Base-by-base conservation (phyloP, 441 rosid species). In the Melastoma candidum region DNA sequence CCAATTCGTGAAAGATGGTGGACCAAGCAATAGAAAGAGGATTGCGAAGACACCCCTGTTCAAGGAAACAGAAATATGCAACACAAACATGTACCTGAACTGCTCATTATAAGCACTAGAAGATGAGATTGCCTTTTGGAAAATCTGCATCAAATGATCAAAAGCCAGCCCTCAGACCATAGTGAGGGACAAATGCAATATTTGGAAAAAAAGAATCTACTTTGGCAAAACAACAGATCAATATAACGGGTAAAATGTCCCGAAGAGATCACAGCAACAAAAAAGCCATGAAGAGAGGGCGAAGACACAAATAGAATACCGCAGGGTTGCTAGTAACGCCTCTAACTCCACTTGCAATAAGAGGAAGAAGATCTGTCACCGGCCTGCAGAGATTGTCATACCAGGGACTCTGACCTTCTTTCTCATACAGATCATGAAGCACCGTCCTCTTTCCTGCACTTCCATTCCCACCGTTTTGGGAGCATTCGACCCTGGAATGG, bases 281-380 rank as follows among this genome's bases (percentile, higher is more conserved):
- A 6, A 36, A 9, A 36, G 22, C 41, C 41, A 9, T 4, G 41
- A 36, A 36, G 41, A 36, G 41, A 36, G 41, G 22, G 22, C 8
- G 7, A 4, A 36, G 7, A 36, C 6, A 6, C 8, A 36, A 36
- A 36, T 36, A 36, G 41, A 36, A 63, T 86, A 92, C 98, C 81
- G 97, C 97, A n/a, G 98, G 97, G 74, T 93, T 88, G 81, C 98
- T 93, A 26, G 97, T 93, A 11, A 88, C 97, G 56, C 97, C 98
- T 72, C 98, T 75, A 46, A 92, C 98, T 12, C 98, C 98, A 60
- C 75, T 82, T 57, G 72, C 86, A 10, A 92, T 86, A 29, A 88
- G 64, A 0, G 97, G 98, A 63, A 93, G 77, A 66, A 93, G 76
- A 76, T 93, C 96, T 0, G 96, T 86, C n/a, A 93, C 93, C 0